phyloP scores from a whole-genome alignment of 306 rosid genomes.

The Gastrolobium bilobum region DNA sequence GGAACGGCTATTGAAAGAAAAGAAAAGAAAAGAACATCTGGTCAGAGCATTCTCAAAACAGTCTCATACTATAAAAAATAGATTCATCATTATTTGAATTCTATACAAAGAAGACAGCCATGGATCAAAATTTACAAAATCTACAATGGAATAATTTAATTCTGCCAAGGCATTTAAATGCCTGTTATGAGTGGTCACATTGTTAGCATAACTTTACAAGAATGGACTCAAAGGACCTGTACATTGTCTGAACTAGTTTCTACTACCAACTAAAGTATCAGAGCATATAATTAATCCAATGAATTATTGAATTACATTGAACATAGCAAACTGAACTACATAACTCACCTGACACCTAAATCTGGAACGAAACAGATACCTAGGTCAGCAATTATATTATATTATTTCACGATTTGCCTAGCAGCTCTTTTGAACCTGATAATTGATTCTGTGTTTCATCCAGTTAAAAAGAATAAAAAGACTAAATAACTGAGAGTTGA shows the following conservation, averaged over 20 bases:
- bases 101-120: conserved; percentile 25
- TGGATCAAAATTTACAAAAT: conserved; percentile 43
- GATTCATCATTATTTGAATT: conserved; percentile 7
- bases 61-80: background rate
- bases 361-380: conserved; percentile 46
- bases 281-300: conserved; percentile 44
- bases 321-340: conserved; percentile 52
- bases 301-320: conserved; percentile 61
- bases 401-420: conserved; percentile 42
- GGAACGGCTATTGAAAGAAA: background rate
- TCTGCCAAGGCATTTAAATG: conserved; percentile 24
- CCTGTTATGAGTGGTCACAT: conserved; percentile 42
- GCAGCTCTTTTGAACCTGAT: conserved; percentile 42
- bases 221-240: conserved; percentile 51
- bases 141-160: conserved; percentile 32
- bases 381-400: conserved; percentile 46
- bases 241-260: conserved; percentile 53
- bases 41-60: background rate
- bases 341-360: conserved; percentile 55
- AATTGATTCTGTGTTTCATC: conserved; percentile 37
- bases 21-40: background rate
- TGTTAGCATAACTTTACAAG: conserved; percentile 40
- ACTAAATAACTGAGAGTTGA: conserved; percentile 33
- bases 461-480: conserved; percentile 19
- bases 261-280: conserved; percentile 46